Conservation (phyloP, 805 yeast species). For the Suhomyces kilbournensis region DNA sequence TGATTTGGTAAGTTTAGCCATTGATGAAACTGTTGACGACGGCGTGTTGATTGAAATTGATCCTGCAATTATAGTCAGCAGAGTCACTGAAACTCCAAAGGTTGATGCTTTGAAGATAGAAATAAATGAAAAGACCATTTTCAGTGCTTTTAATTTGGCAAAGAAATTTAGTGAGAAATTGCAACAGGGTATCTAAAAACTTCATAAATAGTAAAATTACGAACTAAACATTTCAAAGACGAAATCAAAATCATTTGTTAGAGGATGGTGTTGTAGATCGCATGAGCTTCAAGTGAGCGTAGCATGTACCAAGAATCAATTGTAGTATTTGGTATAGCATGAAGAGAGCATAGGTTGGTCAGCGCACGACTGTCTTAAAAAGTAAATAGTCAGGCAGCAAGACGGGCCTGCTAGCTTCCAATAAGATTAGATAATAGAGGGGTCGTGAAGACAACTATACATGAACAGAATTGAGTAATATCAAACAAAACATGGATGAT, state of each 20-base stretch:
- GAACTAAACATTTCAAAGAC: background rate
- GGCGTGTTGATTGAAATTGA: constrained; percentile 92
- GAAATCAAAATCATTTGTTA: background rate
- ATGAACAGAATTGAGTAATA: constrained; percentile 13
- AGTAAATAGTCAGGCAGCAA: background rate
- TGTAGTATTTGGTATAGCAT: background rate
- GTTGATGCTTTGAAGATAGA: constrained; percentile 49
- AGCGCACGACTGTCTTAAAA: constrained; percentile 2
- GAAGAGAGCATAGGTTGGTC: background rate
- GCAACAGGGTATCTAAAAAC: constrained; percentile 41
- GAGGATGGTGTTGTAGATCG: background rate
- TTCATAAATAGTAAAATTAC: background rate
- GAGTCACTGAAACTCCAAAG: constrained; percentile 84
- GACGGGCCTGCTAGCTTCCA: background rate
- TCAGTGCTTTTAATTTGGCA: constrained; percentile 87
- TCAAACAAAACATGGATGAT: constrained; percentile 29
- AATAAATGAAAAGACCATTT: constrained; percentile 68
- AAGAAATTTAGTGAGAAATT: constrained; percentile 55
- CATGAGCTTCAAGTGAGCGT: background rate
- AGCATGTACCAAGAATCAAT: background rate
- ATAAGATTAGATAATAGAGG: background rate
- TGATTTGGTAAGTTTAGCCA: constrained; percentile 79
- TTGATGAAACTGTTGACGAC: constrained; percentile 91
- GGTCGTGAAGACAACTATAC: background rate
- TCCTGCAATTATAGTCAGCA: constrained; percentile 76